Base-by-base conservation (phyloP, 768 basidiomycete genomes). In the Boletales sp. region DNA sequence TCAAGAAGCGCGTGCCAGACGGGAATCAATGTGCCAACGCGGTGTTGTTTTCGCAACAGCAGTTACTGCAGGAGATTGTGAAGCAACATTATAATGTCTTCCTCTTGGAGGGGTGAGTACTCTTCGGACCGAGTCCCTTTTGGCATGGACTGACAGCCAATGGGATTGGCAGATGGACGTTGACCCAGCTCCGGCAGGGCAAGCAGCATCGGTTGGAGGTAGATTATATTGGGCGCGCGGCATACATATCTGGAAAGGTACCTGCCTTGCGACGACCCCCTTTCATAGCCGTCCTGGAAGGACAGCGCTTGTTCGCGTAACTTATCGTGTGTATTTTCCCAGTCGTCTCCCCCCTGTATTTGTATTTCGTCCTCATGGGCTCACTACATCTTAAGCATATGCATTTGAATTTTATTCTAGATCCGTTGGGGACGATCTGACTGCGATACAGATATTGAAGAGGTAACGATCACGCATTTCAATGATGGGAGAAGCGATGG, bases 211-310 rank as follows among this genome's bases (percentile, higher is more conserved):
- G 89, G 28, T 72, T 87, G 34, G 81, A 87, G 61, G 79, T 90
- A 17, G 76, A 78, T 51, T 90, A 91, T 66, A 75, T 65, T 49
- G 88, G 82, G 7, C 76, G 84, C 53, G 84, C 85, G 15, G 88
- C 84, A 42, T 79, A 72, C 54, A 74, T 78, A 39, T 61, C 71
- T 0, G 80, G 79, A 31, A 74, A 80, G 57, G 51, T 74, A 21
- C 74, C 76, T n/a, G 51, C 66, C 47, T 66, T 62, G 19, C 72
- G 73, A 31, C 73, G 72, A 15, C 83, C 84, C 19, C 89, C 88
- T 0, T 90, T 85, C 68, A 77, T 87, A 56, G 83, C 73, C 39
- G 73, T 90, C 49, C 71, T 89, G 39, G 72, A 79, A 44, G 72
- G 76, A 55, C 63, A 57, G 41, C 56, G 51, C 49, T 56, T 45